phyloP scores from a whole-genome alignment of 1,139 yeast genomes.

The Suhomyces taliae region DNA sequence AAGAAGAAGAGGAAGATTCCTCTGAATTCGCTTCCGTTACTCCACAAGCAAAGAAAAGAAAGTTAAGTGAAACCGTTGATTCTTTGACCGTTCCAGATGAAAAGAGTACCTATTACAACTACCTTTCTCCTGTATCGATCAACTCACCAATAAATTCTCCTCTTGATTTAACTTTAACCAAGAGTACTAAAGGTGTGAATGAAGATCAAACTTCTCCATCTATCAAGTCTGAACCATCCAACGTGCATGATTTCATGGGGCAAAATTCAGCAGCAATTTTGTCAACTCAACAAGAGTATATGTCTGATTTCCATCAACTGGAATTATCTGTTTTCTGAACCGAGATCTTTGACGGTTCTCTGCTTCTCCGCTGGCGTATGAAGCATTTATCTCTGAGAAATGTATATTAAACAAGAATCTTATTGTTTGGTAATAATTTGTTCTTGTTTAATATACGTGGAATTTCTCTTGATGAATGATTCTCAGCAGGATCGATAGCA shows the following conservation, averaged over 20 bases:
- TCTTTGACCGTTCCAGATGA: slow-evolving; percentile 13
- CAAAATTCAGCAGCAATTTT: slow-evolving; percentile 56
- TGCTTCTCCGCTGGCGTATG: slow-evolving; percentile 28
- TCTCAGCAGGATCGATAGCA: slow-evolving; percentile 32
- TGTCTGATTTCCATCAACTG: slow-evolving; percentile 1
- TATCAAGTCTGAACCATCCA: slow-evolving; percentile 10
- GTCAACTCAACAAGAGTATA: slow-evolving; percentile 14
- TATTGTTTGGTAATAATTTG: slow-evolving; percentile 17
- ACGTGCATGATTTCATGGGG: slow-evolving; percentile 41
- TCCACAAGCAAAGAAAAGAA: slow-evolving; percentile 8
- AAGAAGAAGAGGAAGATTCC: slow-evolving; percentile 15
- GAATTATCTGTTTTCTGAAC: slow-evolving; percentile 2
- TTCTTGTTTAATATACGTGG: slow-evolving; percentile 30
- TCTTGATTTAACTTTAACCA: slow-evolving; percentile 37
- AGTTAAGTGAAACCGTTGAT: slow-evolving; percentile 2
- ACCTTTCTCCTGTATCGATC: slow-evolving; percentile 47
- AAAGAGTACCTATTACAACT: slow-evolving; percentile 28
- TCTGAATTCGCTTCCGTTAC: slow-evolving; percentile 5
- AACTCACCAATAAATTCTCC: slow-evolving; percentile 45
- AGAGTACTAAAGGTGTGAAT: slow-evolving; percentile 9
- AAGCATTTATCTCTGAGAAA: slow-evolving; percentile 4
- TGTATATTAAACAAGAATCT: slow-evolving; percentile 26
- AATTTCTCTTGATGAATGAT: slow-evolving; percentile 6
- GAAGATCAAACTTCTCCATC: slow-evolving; percentile 11
- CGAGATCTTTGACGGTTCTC: slow-evolving; percentile 27